Conservation (phyloP, 176 grass and related monocot genomes). For the maize (Zea mays) region DNA sequence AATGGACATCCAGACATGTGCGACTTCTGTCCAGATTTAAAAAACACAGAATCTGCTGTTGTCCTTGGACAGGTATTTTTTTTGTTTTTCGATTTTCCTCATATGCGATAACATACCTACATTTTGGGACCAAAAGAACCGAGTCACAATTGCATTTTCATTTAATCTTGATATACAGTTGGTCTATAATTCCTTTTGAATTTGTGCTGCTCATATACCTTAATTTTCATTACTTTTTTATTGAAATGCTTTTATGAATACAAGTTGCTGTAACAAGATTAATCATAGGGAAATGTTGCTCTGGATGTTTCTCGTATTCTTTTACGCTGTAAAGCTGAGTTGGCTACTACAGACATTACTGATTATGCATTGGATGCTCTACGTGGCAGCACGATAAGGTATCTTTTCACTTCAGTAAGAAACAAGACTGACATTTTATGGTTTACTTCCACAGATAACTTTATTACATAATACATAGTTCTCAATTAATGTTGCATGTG, state of each 20-base stretch:
- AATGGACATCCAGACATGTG: slow-evolving; percentile 86
- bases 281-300: slow-evolving; percentile 86
- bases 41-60: slow-evolving; percentile 70
- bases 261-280: not conserved
- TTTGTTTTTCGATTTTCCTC: slow-evolving; percentile 27
- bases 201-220: not conserved
- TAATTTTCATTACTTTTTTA: not conserved
- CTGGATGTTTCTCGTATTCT: slow-evolving; percentile 93
- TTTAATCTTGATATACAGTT: slow-evolving; percentile 10
- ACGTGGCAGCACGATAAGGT: slow-evolving; percentile 74
- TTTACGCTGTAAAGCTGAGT: slow-evolving; percentile 60
- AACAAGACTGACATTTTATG: not conserved
- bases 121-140: not conserved
- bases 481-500: slow-evolving; percentile 34
- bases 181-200: not conserved
- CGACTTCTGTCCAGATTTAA: slow-evolving; percentile 68
- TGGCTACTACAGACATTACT: slow-evolving; percentile 86
- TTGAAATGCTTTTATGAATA: slow-evolving; percentile 1
- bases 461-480: not conserved
- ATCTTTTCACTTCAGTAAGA: slow-evolving; percentile 13
- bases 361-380: slow-evolving; percentile 79
- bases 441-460: not conserved
- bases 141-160: not conserved
- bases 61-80: slow-evolving; percentile 78
- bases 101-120: not conserved